Evolutionary conservation across 2,329 filamentous ascomycete species (phyloP).

Genomic region (Neonectria sp.): DNA sequence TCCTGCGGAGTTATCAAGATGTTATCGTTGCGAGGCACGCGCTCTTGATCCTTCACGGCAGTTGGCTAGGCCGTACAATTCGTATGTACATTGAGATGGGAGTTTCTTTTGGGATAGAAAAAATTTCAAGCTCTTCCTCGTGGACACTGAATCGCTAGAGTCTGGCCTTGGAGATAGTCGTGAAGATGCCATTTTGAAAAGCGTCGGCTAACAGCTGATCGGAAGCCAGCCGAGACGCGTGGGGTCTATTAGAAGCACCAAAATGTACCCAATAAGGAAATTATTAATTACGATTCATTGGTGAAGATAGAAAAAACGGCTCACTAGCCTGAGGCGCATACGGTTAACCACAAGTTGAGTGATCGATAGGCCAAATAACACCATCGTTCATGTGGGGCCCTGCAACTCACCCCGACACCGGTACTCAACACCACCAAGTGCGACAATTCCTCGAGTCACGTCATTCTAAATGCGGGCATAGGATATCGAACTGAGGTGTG

Average conservation of each 20-base stretch:
- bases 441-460: constrained; percentile 36
- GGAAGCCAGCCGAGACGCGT: neutral
- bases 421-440: constrained; percentile 23
- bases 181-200: neutral
- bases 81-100: neutral
- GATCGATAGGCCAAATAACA: constrained; percentile 48
- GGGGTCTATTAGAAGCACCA: neutral
- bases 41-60: neutral
- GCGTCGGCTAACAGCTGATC: neutral
- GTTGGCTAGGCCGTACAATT: neutral
- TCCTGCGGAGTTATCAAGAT: constrained; percentile 25
- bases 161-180: neutral
- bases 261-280: constrained; percentile 19
- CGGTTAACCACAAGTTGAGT: constrained; percentile 38
- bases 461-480: constrained; percentile 39
- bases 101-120: too few relatives aligned
- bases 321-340: constrained; percentile 13
- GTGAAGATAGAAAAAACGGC: neutral
- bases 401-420: constrained; percentile 40
- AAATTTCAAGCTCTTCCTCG: neutral
- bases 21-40: constrained; percentile 12
- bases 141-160: neutral
- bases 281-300: neutral
- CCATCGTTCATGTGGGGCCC: constrained; percentile 43
- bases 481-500: constrained; percentile 34